Percentiles rank a stretch among this genome's conserved stretches.
These are phyloP conservation scores for Trichosporon inkin DNA, from an alignment of 1,284 basidiomycete species.

Conservation along the genomic window DNA sequence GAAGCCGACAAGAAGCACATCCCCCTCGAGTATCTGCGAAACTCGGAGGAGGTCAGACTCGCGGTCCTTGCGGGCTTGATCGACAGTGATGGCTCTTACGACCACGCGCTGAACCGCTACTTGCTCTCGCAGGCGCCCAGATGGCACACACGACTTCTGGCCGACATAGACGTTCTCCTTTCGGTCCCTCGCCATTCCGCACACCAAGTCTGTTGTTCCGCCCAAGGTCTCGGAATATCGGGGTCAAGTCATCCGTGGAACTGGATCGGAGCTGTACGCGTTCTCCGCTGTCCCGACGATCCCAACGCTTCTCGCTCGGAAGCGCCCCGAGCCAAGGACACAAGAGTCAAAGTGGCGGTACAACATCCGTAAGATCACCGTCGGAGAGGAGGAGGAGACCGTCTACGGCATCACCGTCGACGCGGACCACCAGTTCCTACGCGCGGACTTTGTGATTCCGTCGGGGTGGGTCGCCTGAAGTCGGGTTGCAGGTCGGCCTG, in stretches of 20 bases:
- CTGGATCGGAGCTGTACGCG: not conserved
- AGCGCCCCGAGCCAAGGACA: not conserved
- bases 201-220: too few relatives aligned
- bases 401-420: not conserved
- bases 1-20: not conserved
- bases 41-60: not conserved
- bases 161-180: too few relatives aligned
- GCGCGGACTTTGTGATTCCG: not conserved
- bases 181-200: too few relatives aligned
- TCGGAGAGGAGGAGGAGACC: not conserved
- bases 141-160: too few relatives aligned
- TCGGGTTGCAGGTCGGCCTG: too few relatives aligned
- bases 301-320: not conserved
- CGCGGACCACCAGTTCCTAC: not conserved
- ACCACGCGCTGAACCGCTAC: not conserved
- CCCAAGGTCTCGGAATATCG: too few relatives aligned
- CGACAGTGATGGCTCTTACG: not conserved
- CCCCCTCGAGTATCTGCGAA: not conserved
- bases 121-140: too few relatives aligned
- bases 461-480: too few relatives aligned
- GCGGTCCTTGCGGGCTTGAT: not conserved
- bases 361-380: not conserved
- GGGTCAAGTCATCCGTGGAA: not conserved
- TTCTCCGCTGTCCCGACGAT: not conserved
- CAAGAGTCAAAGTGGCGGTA: not conserved